Percentiles rank a stretch among this genome's conserved stretches.
These are phyloP conservation scores for Rhodotorula sp. DNA, from an alignment of 1,284 basidiomycete genomes.

Conservation along the genomic window DNA sequence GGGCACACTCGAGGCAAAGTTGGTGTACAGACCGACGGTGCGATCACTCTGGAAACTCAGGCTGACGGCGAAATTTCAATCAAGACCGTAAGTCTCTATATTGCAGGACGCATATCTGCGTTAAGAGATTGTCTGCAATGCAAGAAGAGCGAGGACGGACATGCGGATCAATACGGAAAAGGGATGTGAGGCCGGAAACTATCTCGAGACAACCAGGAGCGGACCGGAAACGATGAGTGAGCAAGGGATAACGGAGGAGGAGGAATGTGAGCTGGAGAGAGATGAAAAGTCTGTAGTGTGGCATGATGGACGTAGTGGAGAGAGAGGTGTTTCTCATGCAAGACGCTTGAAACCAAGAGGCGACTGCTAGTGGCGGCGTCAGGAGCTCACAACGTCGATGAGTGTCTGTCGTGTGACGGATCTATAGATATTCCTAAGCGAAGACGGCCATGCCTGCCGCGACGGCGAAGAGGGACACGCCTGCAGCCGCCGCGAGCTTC, in stretches of 20 bases:
- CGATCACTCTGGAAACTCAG: too few relatives aligned
- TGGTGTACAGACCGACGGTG: too few relatives aligned
- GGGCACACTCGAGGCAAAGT: too few relatives aligned
- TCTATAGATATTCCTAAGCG: neutral
- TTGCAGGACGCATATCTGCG: too few relatives aligned
- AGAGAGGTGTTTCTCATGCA: too few relatives aligned
- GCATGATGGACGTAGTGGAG: too few relatives aligned
- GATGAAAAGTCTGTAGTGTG: neutral
- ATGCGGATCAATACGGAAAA: too few relatives aligned
- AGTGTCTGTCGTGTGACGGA: neutral
- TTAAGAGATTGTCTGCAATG: too few relatives aligned
- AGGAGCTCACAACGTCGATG: neutral
- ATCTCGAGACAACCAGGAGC: neutral
- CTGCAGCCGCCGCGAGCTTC: neutral
- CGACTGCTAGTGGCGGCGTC: neutral
- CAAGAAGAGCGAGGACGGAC: too few relatives aligned
- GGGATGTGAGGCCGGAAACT: neutral
- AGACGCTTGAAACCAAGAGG: too few relatives aligned
- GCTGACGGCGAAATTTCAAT: too few relatives aligned
- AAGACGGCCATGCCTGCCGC: constrained; percentile 2
- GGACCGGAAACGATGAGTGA: neutral
- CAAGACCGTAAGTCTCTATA: too few relatives aligned
- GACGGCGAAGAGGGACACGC: neutral
- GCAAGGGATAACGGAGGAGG: neutral
- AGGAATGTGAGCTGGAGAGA: neutral